Evolutionary conservation across 768 basidiomycete genomes (phyloP), one percentile per base, ranked within the genome.

Genomic region (Suillus occidentalis): DNA sequence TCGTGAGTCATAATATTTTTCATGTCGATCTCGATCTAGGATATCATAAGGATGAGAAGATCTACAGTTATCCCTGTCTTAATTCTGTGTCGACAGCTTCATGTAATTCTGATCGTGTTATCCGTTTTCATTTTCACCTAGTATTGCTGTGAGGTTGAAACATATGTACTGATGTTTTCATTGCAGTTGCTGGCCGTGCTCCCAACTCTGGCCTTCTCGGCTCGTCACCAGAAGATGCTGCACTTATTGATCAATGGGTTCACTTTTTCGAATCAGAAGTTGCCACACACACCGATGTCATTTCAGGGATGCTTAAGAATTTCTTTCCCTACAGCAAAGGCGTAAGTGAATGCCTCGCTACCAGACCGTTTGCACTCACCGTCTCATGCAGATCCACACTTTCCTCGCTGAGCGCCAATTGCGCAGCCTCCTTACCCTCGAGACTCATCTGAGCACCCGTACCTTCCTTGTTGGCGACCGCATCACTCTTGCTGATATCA

Each of bases 381-480:
- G 34, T 36, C 3, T 1, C 22, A 57, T 43, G 31, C 67, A 94
- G 91, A 75, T 84, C 67, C 91, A 94, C 78, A 85, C 75, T 58
- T 58, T 67, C 55, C 73, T 86, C 63, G 69, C 78, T 18, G 88
- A 91, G 56, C 83, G 82, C 42, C 83, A 88, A 72, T 67, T 77
- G 49, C 83, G 85, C 55, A 78, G 86, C 22, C 82, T 97, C 59
- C 79, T 79, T 47, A 87, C 87, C 68, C 82, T 99, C 63, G 87
- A 99, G 69, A 76, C 79, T 40, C 85, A 92, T 81, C 87, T 99
- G 71, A 74, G 82, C 58, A 83, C 86, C 64, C 87, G 85, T 73
- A 99, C 97, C 55, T 99, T 88, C 86, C 85, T 99, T 72, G 95
- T 95, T 63, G 90, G 89, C 69, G 94, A 99, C 76, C 92, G 97